These are phyloP conservation scores for Saprolegnia parasitica DNA, from an alignment of 352 stramenopile genomes.

Conservation along the genomic window DNA sequence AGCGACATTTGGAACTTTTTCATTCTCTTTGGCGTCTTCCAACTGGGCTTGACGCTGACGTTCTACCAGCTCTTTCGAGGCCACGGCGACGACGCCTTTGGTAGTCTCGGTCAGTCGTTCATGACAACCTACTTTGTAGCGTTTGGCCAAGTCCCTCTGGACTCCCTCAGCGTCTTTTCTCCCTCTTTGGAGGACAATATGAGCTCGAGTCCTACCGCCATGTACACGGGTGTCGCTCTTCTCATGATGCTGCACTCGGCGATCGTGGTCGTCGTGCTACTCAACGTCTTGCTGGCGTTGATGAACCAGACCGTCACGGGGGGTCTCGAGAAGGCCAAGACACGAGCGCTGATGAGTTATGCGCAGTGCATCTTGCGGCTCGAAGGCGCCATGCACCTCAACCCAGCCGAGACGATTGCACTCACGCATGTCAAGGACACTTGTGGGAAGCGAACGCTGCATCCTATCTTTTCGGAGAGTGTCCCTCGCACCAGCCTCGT, in stretches of 20 bases:
- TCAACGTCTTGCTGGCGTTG: neutral
- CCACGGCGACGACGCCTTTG: neutral
- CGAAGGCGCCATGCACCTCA: neutral
- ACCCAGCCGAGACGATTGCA: neutral
- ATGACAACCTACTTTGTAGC: neutral
- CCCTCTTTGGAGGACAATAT: neutral
- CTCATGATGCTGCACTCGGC: neutral
- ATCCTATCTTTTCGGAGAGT: conserved; percentile 3
- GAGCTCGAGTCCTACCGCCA: neutral
- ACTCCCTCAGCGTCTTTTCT: neutral
- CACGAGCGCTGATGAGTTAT: neutral
- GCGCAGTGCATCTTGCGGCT: neutral
- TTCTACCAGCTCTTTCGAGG: neutral
- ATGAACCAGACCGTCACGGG: neutral
- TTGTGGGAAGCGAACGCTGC: neutral
- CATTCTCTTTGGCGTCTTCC: conserved; percentile 12
- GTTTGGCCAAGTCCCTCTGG: neutral
- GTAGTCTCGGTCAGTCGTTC: neutral
- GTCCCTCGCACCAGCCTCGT: neutral
- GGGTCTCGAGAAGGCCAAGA: neutral
- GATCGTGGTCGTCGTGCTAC: neutral
- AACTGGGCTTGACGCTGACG: conserved; percentile 12
- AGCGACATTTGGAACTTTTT: conserved; percentile 10
- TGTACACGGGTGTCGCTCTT: neutral
- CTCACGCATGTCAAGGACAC: neutral